A percentile compares a stretch with the other conserved stretches of the same genome.
Evolutionary conservation across 768 basidiomycete genomes (phyloP).

Genomic region (Basidioascus undulatus): DNA sequence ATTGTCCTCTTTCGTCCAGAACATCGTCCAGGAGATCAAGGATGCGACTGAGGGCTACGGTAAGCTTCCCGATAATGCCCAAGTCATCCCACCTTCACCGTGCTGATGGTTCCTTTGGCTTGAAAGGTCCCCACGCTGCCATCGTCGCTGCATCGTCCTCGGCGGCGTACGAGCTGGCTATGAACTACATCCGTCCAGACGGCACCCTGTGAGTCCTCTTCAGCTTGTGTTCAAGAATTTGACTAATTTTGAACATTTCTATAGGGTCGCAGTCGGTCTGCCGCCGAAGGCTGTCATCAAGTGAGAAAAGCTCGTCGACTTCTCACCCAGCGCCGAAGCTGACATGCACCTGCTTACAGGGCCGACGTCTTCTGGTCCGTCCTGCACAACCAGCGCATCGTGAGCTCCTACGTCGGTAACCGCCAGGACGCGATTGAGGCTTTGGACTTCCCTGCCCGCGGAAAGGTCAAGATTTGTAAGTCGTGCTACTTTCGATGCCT

Average conservation of each 20-base stretch:
- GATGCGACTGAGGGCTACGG: conserved; percentile 31
- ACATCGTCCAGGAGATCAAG: conserved; percentile 29
- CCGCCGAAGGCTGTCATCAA: conserved; percentile 32
- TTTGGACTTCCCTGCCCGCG: conserved; percentile 43
- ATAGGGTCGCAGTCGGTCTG: conserved; percentile 50
- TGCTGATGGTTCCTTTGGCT: neutral
- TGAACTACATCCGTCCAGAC: conserved; percentile 45
- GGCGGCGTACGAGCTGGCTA: conserved; percentile 24
- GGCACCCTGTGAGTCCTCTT: too few relatives aligned
- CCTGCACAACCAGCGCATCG: conserved; percentile 17
- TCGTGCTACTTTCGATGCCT: too few relatives aligned
- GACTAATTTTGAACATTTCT: too few relatives aligned
- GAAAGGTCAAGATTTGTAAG: conserved; percentile 56
- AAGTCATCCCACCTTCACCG: conserved; percentile 8
- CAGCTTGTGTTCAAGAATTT: too few relatives aligned
- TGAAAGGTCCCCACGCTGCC: conserved; percentile 10
- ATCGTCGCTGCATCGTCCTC: conserved; percentile 19
- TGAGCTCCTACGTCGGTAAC: conserved; percentile 31
- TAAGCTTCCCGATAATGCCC: too few relatives aligned
- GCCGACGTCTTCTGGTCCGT: conserved; percentile 18
- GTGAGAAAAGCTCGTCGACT: conserved; percentile 37
- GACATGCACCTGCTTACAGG: too few relatives aligned
- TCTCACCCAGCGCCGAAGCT: conserved; percentile 29
- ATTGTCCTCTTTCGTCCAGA: too few relatives aligned
- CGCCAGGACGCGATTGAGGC: conserved; percentile 68